phyloP scores from a whole-genome alignment of 2,329 filamentous ascomycete species.

The Cytospora piceae region DNA sequence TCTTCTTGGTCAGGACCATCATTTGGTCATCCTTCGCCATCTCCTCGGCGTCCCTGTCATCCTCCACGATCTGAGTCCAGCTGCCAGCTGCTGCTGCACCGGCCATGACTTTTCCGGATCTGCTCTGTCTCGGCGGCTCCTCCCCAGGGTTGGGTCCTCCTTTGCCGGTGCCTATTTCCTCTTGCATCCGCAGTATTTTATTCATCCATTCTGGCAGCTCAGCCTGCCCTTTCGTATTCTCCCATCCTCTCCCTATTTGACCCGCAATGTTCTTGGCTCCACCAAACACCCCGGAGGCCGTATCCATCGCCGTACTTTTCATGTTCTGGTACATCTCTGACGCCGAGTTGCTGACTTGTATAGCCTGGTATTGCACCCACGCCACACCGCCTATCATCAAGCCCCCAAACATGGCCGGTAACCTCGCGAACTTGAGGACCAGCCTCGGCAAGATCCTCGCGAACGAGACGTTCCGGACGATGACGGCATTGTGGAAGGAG shows the following conservation, averaged over 20 bases:
- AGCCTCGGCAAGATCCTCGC: slow-evolving; percentile 77
- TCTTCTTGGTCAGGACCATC: slow-evolving; percentile 99
- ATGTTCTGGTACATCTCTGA: slow-evolving; percentile 76
- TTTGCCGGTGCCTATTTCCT: slow-evolving; percentile 57
- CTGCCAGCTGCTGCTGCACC: slow-evolving; percentile 74
- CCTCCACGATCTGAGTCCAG: slow-evolving; percentile 62
- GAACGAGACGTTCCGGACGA: slow-evolving; percentile 66
- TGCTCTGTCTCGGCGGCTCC: slow-evolving; percentile 64
- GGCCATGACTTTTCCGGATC: slow-evolving; percentile 58
- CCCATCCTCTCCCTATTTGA: slow-evolving; percentile 80
- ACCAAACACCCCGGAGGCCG: slow-evolving; percentile 71
- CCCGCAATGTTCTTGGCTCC: slow-evolving; percentile 75
- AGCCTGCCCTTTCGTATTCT: slow-evolving; percentile 74
- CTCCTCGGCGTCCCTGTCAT: slow-evolving; percentile 63
- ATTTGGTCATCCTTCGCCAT: slow-evolving; percentile 92
- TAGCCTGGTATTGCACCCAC: slow-evolving; percentile 95
- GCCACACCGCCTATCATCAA: slow-evolving; percentile 84
- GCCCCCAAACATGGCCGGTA: slow-evolving; percentile 91
- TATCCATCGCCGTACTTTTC: slow-evolving; percentile 69
- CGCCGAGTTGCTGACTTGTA: slow-evolving; percentile 77
- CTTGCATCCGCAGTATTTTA: slow-evolving; percentile 67
- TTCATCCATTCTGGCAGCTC: slow-evolving; percentile 78
- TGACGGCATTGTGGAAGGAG: slow-evolving; percentile 79
- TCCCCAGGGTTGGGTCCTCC: slow-evolving; percentile 54
- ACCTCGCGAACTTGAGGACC: slow-evolving; percentile 82